phyloP scores from a whole-genome alignment of 2,329 filamentous ascomycete species.

The Incumbomyces delicatus region DNA sequence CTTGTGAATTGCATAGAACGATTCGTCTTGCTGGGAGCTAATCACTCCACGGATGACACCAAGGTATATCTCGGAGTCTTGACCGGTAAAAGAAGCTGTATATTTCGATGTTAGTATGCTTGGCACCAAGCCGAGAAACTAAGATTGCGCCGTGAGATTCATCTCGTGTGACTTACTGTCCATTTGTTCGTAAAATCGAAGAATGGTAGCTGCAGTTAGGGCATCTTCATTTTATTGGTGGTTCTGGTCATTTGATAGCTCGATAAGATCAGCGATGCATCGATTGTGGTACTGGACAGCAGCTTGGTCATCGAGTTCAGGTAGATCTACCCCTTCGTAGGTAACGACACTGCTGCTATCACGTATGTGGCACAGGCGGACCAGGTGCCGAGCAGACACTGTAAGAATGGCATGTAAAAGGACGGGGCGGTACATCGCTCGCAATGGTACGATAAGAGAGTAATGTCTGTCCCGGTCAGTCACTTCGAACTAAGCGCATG shows the following conservation, averaged over 20 bases:
- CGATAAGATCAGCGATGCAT: slow-evolving; percentile 32
- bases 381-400: slow-evolving; percentile 30
- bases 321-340: slow-evolving; percentile 19
- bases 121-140: no score
- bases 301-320: slow-evolving; percentile 25
- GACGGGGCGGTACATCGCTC: slow-evolving; percentile 31
- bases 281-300: slow-evolving; percentile 33
- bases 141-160: no score
- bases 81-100: no score
- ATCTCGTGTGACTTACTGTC: slow-evolving; percentile 18
- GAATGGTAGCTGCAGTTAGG: slow-evolving; percentile 30
- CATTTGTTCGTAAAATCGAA: slow-evolving; percentile 34
- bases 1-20: no score
- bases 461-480: slow-evolving; percentile 35
- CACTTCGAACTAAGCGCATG: slow-evolving; percentile 28
- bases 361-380: slow-evolving; percentile 21
- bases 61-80: no score
- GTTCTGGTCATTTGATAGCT: slow-evolving; percentile 27
- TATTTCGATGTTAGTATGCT: no score
- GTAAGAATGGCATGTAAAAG: slow-evolving; percentile 32
- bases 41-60: no score
- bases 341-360: background rate
- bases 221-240: slow-evolving; percentile 30
- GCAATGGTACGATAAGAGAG: slow-evolving; percentile 31
- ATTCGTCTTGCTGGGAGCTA: no score